phyloP scores from a whole-genome alignment of 1,284 basidiomycete genomes.

The Phlebopus sp. region DNA sequence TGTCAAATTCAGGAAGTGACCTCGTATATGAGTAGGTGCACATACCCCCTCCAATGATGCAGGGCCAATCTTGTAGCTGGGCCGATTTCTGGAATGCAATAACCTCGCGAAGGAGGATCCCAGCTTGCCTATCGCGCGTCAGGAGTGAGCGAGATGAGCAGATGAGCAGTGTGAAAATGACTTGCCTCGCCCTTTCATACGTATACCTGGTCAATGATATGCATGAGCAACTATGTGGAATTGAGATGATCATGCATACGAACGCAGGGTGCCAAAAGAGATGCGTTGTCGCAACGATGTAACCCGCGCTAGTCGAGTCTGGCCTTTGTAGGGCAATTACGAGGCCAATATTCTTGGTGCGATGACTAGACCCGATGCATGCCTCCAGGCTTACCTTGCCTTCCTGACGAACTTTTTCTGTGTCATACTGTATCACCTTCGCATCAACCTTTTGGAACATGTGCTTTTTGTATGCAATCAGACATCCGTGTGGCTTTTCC shows the following conservation, averaged over 20 bases:
- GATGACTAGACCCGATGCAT: slow-evolving; percentile 61
- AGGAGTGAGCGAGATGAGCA: not conserved
- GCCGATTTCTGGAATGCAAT: slow-evolving; percentile 53
- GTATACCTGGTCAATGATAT: slow-evolving; percentile 55
- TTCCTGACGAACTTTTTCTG: slow-evolving; percentile 47
- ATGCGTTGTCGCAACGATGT: slow-evolving; percentile 83
- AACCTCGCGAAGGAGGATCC: slow-evolving; percentile 69
- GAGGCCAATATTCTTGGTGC: slow-evolving; percentile 81
- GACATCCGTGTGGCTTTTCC: slow-evolving; percentile 79
- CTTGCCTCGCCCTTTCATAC: slow-evolving; percentile 83
- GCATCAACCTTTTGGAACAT: slow-evolving; percentile 48
- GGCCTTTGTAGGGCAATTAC: slow-evolving; percentile 62
- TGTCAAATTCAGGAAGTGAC: slow-evolving; percentile 5
- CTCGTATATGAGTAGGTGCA: not conserved
- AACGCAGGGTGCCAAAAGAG: slow-evolving; percentile 94
- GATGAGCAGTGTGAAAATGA: not conserved
- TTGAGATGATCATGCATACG: slow-evolving; percentile 21
- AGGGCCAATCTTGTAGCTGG: slow-evolving; percentile 61
- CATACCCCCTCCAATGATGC: slow-evolving; percentile 80
- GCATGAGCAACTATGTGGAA: slow-evolving; percentile 4
- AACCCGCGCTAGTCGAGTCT: slow-evolving; percentile 39
- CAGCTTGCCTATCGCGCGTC: slow-evolving; percentile 53
- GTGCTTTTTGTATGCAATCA: slow-evolving; percentile 66
- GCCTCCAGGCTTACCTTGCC: slow-evolving; percentile 31
- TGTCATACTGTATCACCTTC: slow-evolving; percentile 63